Base-by-base conservation (phyloP, 2,329 filamentous ascomycete species). In the Xylariales sp. region DNA sequence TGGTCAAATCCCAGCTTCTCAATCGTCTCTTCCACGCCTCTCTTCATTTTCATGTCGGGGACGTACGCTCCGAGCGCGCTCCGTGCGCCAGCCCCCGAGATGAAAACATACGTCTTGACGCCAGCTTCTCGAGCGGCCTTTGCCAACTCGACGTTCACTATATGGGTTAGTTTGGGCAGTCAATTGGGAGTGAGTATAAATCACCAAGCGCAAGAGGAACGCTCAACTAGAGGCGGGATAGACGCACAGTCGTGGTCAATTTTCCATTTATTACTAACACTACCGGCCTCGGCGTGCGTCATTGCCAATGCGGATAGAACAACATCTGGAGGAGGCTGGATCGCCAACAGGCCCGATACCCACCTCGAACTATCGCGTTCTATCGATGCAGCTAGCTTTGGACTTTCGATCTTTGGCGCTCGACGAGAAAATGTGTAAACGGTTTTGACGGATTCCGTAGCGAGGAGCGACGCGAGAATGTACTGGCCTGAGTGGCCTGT, bases 401-500 rank as follows among this genome's bases (percentile, higher is more conserved):
- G 46, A 34, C 56, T 59, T 46, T 59, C 32, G 8, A 30, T 49
- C 32, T 59, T 59, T 3, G 45, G 45, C 5, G 56, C 56, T 28
- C 45, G 56, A 39, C 45, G 45, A 48, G 56, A 49, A 30, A 59
- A 49, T 32, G 32, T 59, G 14, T 59, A 49, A 16, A 59, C 45
- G 1, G 56, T 39, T 16, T 59, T 49, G 5, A 6, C 49, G n/a
- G 45, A 49, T n/a, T 59, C 45, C 10, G n/a, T 23, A 18, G 30
- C 56, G 43, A 59, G 30, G n/a, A 59, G 56, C 1, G 56, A 49
- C 5, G 56, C n/a, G 32, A 59, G 56, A 49, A 59, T 59, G 45
- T 49, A 49, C 56, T 59, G 45, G 32, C 56, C 55, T 8, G 55
- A 58, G 30, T 58, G 55, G 30, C 55, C 55, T 58, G 55, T 58